Conservation (phyloP, 345 rosid genomes). For the Pistacia integerrima region DNA sequence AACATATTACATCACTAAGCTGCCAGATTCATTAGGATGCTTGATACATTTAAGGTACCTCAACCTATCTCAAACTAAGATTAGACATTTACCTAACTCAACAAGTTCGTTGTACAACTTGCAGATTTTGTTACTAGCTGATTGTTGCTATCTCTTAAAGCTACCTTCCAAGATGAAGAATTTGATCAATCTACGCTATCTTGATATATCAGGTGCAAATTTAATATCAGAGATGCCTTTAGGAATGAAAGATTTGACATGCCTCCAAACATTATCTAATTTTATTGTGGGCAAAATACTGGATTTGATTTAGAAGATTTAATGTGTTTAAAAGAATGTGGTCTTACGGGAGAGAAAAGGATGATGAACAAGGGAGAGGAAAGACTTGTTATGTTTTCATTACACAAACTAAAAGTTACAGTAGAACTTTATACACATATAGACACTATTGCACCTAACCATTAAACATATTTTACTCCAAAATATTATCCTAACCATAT, state of each 20-base stretch:
- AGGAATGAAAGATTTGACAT: background rate
- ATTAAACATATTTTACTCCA: too few relatives aligned
- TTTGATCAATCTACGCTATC: slow-evolving; percentile 9
- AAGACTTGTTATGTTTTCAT: too few relatives aligned
- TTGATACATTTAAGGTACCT: slow-evolving; percentile 5
- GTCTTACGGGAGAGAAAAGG: too few relatives aligned
- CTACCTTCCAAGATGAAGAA: background rate
- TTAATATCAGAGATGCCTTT: background rate
- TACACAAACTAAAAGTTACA: too few relatives aligned
- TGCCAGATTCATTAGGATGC: background rate
- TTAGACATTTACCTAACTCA: background rate
- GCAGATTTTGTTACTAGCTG: background rate
- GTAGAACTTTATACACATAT: too few relatives aligned
- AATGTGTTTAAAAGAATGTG: background rate
- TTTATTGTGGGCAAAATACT: background rate
- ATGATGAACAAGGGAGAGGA: too few relatives aligned
- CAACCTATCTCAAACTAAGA: background rate
- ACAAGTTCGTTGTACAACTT: background rate
- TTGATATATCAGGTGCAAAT: background rate
- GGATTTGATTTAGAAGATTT: background rate
- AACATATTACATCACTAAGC: background rate
- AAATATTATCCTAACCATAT: too few relatives aligned
- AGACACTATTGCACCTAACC: too few relatives aligned
- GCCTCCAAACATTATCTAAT: slow-evolving; percentile 2
- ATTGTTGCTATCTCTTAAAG: background rate